phyloP scores from a whole-genome alignment of 495 filamentous ascomycete genomes.

The Lentithecium fluviatile region DNA sequence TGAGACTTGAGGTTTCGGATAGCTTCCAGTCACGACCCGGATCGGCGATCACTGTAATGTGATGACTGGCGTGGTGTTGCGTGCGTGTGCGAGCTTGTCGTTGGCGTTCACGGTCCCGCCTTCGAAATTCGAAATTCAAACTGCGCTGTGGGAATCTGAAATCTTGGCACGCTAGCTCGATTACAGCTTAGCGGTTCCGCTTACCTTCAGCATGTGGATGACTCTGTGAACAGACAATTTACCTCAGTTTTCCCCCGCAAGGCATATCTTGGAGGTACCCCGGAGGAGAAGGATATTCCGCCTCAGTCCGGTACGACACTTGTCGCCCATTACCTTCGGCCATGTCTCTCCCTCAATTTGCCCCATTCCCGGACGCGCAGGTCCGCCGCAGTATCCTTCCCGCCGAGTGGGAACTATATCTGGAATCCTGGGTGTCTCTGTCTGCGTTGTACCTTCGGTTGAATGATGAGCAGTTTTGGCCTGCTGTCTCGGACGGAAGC shows the following conservation, averaged over 20 bases:
- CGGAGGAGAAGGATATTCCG: no score
- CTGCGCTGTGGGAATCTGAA: conserved; percentile 23
- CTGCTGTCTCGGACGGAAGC: conserved; percentile 49
- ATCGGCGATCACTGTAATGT: conserved; percentile 43
- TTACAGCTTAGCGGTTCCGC: conserved; percentile 32
- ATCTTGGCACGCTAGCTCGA: conserved; percentile 44
- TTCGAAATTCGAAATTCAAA: no score
- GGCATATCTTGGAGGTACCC: no score
- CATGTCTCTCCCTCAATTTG: conserved; percentile 64
- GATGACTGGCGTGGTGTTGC: conserved; percentile 42
- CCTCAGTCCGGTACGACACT: no score
- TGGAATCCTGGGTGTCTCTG: conserved; percentile 74
- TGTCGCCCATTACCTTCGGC: not conserved
- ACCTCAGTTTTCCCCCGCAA: no score
- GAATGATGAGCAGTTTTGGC: conserved; percentile 52
- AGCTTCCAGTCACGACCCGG: conserved; percentile 64
- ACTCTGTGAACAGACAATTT: not conserved
- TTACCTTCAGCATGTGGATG: not conserved
- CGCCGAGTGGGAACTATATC: conserved; percentile 73
- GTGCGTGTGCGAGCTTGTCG: conserved; percentile 37
- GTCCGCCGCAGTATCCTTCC: conserved; percentile 64
- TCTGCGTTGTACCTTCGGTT: conserved; percentile 61
- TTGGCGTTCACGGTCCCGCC: conserved; percentile 42
- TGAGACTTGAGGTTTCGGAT: conserved; percentile 16
- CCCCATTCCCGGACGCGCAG: conserved; percentile 67